Conservation (phyloP, 805 yeast species). For the Monosporozyma solicola region DNA sequence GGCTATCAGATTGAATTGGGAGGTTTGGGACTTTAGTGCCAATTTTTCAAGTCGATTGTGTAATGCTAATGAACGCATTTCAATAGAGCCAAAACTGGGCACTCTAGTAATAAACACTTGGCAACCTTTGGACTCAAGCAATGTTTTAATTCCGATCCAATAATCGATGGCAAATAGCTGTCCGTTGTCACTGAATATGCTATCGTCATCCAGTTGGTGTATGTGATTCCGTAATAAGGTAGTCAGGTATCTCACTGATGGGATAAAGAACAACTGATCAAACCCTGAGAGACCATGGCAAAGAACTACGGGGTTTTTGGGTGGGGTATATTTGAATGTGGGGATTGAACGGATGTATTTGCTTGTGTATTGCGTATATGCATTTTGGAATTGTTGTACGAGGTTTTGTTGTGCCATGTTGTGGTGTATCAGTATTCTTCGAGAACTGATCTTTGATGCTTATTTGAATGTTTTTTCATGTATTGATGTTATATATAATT, state of each 20-base stretch:
- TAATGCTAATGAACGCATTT: constrained; percentile 53
- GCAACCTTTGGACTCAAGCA: constrained; percentile 53
- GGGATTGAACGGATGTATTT: not conserved
- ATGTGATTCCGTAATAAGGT: constrained; percentile 16
- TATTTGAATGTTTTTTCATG: no score
- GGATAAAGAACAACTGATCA: constrained; percentile 43
- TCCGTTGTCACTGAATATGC: not conserved
- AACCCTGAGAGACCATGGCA: constrained; percentile 89
- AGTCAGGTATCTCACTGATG: constrained; percentile 31
- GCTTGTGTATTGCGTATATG: not conserved
- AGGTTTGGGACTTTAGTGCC: constrained; percentile 22
- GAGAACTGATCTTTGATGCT: no score
- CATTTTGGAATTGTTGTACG: not conserved
- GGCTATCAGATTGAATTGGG: constrained; percentile 51
- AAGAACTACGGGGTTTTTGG: constrained; percentile 64
- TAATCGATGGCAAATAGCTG: constrained; percentile 41
- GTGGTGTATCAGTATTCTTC: not conserved
- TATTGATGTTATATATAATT: no score
- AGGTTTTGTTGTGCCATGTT: not conserved
- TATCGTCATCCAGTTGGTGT: constrained; percentile 5
- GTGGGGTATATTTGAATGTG: constrained; percentile 38
- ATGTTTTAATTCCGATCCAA: constrained; percentile 72
- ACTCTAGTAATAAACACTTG: constrained; percentile 66
- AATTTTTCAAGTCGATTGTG: constrained; percentile 38
- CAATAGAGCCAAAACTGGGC: constrained; percentile 72